A percentile compares a stretch with the other conserved stretches of the same genome.
These are phyloP conservation scores for Fusarium chlamydosporum DNA, from an alignment of 2,329 filamentous ascomycete genomes.

Conservation along the genomic window DNA sequence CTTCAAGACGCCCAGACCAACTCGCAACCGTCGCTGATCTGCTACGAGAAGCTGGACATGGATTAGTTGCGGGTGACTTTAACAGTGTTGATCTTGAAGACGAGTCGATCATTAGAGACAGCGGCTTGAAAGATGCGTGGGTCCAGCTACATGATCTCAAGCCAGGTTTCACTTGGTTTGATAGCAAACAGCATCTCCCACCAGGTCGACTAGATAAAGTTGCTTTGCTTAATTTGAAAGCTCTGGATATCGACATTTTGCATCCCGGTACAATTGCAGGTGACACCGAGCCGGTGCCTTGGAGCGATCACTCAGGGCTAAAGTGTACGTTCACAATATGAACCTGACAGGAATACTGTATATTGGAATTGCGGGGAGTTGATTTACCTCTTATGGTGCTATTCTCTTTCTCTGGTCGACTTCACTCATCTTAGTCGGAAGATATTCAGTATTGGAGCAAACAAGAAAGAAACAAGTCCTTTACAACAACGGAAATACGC, in stretches of 20 bases:
- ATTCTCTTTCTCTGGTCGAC: too few relatives aligned
- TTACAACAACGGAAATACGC: too few relatives aligned
- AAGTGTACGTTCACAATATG: background rate
- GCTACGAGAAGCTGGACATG: slow-evolving; percentile 49
- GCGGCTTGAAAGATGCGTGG: slow-evolving; percentile 57
- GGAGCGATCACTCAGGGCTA: slow-evolving; percentile 21
- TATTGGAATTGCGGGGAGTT: too few relatives aligned
- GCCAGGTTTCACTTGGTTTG: slow-evolving; percentile 57
- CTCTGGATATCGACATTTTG: slow-evolving; percentile 35
- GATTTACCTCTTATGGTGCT: too few relatives aligned
- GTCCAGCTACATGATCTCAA: slow-evolving; percentile 47
- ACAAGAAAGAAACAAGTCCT: too few relatives aligned
- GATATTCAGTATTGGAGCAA: too few relatives aligned
- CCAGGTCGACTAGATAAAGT: slow-evolving; percentile 57
- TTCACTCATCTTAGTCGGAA: too few relatives aligned
- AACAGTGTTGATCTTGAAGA: slow-evolving; percentile 58
- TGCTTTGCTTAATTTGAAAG: slow-evolving; percentile 50
- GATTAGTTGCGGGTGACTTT: slow-evolving; percentile 59
- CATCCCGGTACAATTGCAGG: slow-evolving; percentile 20
- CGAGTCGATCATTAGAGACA: slow-evolving; percentile 49
- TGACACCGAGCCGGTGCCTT: slow-evolving; percentile 1
- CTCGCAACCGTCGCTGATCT: slow-evolving; percentile 48
- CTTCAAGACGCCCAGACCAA: slow-evolving; percentile 53
- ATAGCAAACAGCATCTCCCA: slow-evolving; percentile 53
- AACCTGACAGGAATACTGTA: too few relatives aligned